Conservation (phyloP, 768 basidiomycete genomes). For the Lyophyllum atratum region DNA sequence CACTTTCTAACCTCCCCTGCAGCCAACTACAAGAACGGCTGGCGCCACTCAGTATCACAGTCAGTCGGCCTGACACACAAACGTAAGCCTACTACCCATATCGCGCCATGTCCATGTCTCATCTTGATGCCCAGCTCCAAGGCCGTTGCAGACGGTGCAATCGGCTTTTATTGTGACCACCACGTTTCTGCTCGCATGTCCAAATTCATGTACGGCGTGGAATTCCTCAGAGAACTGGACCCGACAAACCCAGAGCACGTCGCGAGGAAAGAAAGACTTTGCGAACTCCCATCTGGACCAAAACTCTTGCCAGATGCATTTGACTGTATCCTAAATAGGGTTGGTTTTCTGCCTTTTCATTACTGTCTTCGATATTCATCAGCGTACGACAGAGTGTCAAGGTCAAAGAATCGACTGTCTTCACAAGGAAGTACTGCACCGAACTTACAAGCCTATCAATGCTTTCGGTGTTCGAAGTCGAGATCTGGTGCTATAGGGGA, state of each 20-base stretch:
- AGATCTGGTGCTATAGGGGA: constrained; percentile 85
- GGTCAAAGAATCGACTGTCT: constrained; percentile 82
- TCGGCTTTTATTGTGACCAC: constrained; percentile 85
- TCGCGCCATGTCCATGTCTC: not conserved
- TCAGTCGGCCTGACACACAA: constrained; percentile 78
- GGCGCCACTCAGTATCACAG: constrained; percentile 51
- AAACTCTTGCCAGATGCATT: constrained; percentile 81
- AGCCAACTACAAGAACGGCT: constrained; percentile 74
- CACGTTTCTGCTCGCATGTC: constrained; percentile 82
- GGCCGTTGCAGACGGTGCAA: constrained; percentile 82
- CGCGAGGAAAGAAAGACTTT: constrained; percentile 61
- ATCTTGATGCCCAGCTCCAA: constrained; percentile 58
- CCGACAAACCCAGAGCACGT: constrained; percentile 66
- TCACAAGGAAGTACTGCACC: constrained; percentile 80
- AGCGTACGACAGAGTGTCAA: constrained; percentile 52
- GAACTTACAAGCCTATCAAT: constrained; percentile 77
- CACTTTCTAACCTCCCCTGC: not conserved
- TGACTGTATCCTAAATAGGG: constrained; percentile 75
- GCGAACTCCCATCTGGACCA: constrained; percentile 77
- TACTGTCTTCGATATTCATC: not conserved
- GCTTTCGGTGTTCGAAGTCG: constrained; percentile 80
- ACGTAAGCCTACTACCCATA: constrained; percentile 47
- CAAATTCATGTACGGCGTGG: constrained; percentile 82
- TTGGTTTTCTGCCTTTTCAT: constrained; percentile 31
- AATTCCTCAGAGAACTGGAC: constrained; percentile 72